Percentiles rank a stretch among this genome's conserved stretches.
phyloP scores from a whole-genome alignment of 306 rosid species.

The Citrullus amarus region DNA sequence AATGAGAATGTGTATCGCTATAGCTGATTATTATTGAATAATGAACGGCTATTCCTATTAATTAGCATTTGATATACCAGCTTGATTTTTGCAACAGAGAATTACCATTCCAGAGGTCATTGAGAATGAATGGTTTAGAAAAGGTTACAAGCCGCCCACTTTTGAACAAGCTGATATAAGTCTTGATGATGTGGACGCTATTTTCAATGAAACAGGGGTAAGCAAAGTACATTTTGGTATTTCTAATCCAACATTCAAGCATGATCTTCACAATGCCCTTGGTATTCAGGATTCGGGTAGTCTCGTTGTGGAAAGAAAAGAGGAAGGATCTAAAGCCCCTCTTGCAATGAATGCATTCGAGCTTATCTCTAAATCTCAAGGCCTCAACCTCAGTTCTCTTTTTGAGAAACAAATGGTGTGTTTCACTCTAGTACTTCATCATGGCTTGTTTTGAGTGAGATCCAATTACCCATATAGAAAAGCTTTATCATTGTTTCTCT shows the following conservation, averaged over 20 bases:
- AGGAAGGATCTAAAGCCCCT: conserved; percentile 44
- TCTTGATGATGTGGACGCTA: conserved; percentile 69
- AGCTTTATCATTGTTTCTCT: not conserved
- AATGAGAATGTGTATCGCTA: not conserved
- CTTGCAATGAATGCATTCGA: conserved; percentile 91
- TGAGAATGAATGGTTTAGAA: conserved; percentile 94
- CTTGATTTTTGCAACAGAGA: conserved; percentile 43
- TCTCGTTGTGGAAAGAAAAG: conserved; percentile 74
- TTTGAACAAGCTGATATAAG: conserved; percentile 73
- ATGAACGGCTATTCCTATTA: not conserved
- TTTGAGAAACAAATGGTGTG: conserved; percentile 93
- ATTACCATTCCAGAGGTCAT: conserved; percentile 69
- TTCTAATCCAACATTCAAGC: not conserved
- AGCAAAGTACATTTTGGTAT: conserved; percentile 9
- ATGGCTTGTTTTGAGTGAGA: not conserved
- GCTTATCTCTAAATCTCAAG: conserved; percentile 88
- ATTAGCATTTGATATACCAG: not conserved
- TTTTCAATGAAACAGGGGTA: conserved; percentile 57
- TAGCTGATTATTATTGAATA: not conserved
- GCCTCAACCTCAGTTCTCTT: conserved; percentile 78
- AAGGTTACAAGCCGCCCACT: conserved; percentile 74
- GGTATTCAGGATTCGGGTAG: conserved; percentile 40
- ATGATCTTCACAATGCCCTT: not conserved
- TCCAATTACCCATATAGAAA: not conserved
- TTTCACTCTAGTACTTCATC: not conserved